Percentiles rank a stretch among this genome's conserved stretches.
Conservation (phyloP, 2,329 filamentous ascomycete genomes). For the Penicillium hordei region DNA sequence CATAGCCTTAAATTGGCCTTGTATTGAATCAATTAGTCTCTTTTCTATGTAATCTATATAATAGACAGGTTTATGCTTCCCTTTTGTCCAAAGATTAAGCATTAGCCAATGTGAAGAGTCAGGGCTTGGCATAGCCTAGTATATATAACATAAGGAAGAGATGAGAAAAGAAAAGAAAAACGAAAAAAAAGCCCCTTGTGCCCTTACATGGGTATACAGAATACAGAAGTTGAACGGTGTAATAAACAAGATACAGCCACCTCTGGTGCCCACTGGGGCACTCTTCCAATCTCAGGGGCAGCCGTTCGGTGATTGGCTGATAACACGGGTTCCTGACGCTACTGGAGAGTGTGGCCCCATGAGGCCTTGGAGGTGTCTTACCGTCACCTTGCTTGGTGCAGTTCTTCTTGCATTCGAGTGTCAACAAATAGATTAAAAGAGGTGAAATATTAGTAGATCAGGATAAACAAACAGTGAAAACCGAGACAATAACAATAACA, state of each 20-base stretch:
- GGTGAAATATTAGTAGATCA: neutral
- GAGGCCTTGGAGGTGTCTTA: constrained; percentile 12
- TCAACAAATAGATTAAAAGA: constrained; percentile 3
- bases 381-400: constrained; percentile 18
- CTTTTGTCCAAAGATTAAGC: neutral
- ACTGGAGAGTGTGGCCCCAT: neutral
- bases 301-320: constrained; percentile 19
- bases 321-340: constrained; percentile 30
- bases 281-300: constrained; percentile 21
- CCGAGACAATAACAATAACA: constrained; percentile 2
- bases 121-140: neutral
- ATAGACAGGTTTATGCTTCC: neutral
- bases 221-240: neutral
- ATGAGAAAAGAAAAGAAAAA: neutral
- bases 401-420: neutral
- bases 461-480: neutral
- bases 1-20: neutral
- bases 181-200: neutral
- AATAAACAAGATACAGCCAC: constrained; percentile 2
- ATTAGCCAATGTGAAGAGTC: constrained; percentile 1
- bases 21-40: neutral
- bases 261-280: neutral
- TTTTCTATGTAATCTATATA: neutral
- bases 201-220: constrained; percentile 6
- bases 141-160: neutral